Percentiles rank a stretch among this genome's conserved stretches.
Conservation (phyloP, 2,329 filamentous ascomycete genomes). For the Penicillium decumbens region DNA sequence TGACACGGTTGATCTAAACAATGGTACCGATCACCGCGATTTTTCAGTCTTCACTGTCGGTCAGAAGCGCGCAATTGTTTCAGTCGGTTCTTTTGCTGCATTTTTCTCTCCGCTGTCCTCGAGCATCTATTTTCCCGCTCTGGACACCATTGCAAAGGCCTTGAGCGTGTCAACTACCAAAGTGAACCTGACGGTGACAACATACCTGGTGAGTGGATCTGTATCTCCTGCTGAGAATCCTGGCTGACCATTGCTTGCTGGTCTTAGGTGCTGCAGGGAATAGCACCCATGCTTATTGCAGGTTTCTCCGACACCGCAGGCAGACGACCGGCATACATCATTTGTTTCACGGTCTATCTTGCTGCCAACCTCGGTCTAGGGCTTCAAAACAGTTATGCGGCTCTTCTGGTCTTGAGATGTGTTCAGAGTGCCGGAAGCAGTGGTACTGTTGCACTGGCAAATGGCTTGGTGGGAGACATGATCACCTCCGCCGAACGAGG, state of each 20-base stretch:
- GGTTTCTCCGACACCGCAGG: constrained; percentile 59
- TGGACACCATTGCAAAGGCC: constrained; percentile 35
- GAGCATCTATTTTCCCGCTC: constrained; percentile 36
- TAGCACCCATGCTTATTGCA: constrained; percentile 49
- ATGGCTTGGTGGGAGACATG: constrained; percentile 54
- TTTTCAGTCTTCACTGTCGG: constrained; percentile 27
- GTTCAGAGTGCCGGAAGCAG: constrained; percentile 21
- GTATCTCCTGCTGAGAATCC: neutral
- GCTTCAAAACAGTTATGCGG: constrained; percentile 53
- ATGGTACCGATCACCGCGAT: constrained; percentile 37
- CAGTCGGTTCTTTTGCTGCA: constrained; percentile 23
- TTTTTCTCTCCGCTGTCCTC: constrained; percentile 35
- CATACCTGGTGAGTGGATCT: constrained; percentile 41
- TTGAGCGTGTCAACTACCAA: constrained; percentile 40
- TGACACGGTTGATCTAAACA: neutral
- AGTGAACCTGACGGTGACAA: constrained; percentile 51
- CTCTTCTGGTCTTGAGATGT: constrained; percentile 16
- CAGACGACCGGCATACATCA: constrained; percentile 55
- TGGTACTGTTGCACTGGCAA: constrained; percentile 61
- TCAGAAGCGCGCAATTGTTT: constrained; percentile 22
- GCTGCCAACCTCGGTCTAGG: constrained; percentile 58
- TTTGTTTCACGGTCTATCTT: constrained; percentile 49
- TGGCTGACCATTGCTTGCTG: neutral
- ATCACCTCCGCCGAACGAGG: constrained; percentile 62
- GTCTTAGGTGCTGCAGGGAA: constrained; percentile 23